These are phyloP conservation scores for Acorus calamus DNA, from an alignment of 106 monocot species.

Conservation along the genomic window DNA sequence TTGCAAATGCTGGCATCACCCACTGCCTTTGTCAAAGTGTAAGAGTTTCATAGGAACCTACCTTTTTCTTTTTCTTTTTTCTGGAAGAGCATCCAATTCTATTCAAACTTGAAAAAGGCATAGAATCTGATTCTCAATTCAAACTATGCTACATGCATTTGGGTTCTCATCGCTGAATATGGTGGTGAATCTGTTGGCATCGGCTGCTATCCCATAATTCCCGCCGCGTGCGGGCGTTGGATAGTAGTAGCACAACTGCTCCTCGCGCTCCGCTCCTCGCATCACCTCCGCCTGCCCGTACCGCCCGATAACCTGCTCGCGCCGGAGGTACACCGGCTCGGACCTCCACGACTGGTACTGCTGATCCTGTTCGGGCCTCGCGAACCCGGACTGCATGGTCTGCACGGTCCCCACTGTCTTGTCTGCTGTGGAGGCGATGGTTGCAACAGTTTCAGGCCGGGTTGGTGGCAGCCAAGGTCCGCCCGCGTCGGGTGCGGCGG, in stretches of 20 bases:
- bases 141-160: constrained; percentile 58
- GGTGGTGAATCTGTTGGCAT: constrained; percentile 39
- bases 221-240: constrained; percentile 63
- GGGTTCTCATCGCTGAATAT: constrained; percentile 90
- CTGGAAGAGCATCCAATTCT: too few relatives aligned
- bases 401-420: background rate
- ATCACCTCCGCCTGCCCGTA: constrained; percentile 50
- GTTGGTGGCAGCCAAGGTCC: background rate
- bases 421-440: background rate
- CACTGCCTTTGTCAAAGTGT: too few relatives aligned
- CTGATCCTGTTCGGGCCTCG: background rate
- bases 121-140: background rate
- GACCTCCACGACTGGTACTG: background rate
- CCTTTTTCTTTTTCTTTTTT: too few relatives aligned
- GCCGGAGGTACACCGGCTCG: background rate
- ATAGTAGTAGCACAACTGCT: constrained; percentile 36
- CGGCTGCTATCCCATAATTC: constrained; percentile 49
- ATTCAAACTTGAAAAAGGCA: too few relatives aligned
- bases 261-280: constrained; percentile 27
- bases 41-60: too few relatives aligned
- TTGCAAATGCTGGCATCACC: too few relatives aligned
- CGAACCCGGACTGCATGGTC: constrained; percentile 7
- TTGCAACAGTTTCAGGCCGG: background rate
- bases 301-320: background rate
- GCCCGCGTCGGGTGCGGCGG: background rate